Evolutionary conservation across 2,329 filamentous ascomycete genomes (phyloP).

Genomic region (Cercospora citrullina): DNA sequence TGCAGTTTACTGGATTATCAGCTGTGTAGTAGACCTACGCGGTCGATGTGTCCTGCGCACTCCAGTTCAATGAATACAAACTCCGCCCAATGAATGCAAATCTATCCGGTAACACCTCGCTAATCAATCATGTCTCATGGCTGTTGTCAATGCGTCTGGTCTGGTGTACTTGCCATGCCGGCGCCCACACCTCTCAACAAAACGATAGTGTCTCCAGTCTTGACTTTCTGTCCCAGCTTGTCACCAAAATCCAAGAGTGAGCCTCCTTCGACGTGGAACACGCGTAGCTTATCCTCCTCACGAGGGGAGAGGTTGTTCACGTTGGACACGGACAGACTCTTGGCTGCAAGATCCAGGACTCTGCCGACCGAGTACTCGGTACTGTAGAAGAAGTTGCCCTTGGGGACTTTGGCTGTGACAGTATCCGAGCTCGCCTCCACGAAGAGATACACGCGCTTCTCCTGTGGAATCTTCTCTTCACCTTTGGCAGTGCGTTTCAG

Average conservation of each 20-base stretch:
- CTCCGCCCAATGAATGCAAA: neutral
- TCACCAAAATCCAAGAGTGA: slow-evolving; percentile 83
- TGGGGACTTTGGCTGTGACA: slow-evolving; percentile 77
- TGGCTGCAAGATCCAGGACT: slow-evolving; percentile 75
- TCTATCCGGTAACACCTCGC: neutral
- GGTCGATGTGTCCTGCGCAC: neutral
- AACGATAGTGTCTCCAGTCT: slow-evolving; percentile 86
- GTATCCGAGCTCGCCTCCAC: slow-evolving; percentile 90
- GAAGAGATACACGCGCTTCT: slow-evolving; percentile 87
- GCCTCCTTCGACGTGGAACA: slow-evolving; percentile 93
- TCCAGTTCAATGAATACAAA: neutral
- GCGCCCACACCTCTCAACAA: slow-evolving; percentile 80
- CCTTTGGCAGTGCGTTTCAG: slow-evolving; percentile 89
- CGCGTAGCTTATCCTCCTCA: slow-evolving; percentile 76
- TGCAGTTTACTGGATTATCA: too few relatives aligned
- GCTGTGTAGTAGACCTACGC: neutral
- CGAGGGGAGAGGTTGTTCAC: slow-evolving; percentile 75
- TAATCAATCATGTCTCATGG: neutral
- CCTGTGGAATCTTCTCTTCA: slow-evolving; percentile 73
- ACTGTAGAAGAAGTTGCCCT: slow-evolving; percentile 53
- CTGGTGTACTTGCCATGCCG: slow-evolving; percentile 41
- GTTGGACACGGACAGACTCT: slow-evolving; percentile 75
- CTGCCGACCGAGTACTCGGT: slow-evolving; percentile 85
- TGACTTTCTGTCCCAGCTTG: slow-evolving; percentile 70
- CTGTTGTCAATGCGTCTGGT: slow-evolving; percentile 23